Base-by-base conservation (phyloP, 2,329 filamentous ascomycete genomes). In the Arachnomyces sp. region DNA sequence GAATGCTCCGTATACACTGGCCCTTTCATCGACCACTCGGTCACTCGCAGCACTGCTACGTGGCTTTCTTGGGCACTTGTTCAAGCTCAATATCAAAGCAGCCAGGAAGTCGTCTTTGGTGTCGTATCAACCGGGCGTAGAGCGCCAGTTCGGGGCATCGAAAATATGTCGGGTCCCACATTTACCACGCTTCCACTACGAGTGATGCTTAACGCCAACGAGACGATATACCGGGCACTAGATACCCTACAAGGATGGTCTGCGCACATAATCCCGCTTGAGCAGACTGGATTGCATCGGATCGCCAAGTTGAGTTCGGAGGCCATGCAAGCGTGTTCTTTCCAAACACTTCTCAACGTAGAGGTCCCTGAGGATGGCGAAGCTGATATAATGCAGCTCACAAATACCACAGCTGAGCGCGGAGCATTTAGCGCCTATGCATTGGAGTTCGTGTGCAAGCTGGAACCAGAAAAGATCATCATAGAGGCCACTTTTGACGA, bases 401-500 rank as follows among this genome's bases (percentile, higher is more conserved):
- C 21, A 9, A 25, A 25, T 25, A 25, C 21, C 21, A 25, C 21
- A 25, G 21, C 21, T 25, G 21, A 25, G 9, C 21, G 25, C 6
- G 34, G 28, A 12, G 34, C 14, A n/a, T 48, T 48, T 15, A 42
- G 44, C 33, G 46, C 46, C 7, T 48, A 48, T 16, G 44, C 46
- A 8, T 69, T 84, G 25, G 82, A 83, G 66, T 61, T 83, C 14
- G 78, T 82, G 31, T 83, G 78, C 55, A 78, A 74, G 3, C 61
- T 82, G 4, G 52, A 48, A 1, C 71, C 76, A 28, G 65, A 71
- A 2, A 64, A 68, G 1, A 75, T 82, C 52, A 57, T 73, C 12
- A 65, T 79, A 41, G 79, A 78, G 63, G 77, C 78, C 1, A 80
- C 78, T 50, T 82, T 82, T 50, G 78, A 84, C 51, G 77, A 77